Percentiles rank a stretch among this genome's conserved stretches.
These are phyloP conservation scores for Cyclospora cayetanensis DNA, from an alignment of 169 alveolate species.

Conservation along the genomic window DNA sequence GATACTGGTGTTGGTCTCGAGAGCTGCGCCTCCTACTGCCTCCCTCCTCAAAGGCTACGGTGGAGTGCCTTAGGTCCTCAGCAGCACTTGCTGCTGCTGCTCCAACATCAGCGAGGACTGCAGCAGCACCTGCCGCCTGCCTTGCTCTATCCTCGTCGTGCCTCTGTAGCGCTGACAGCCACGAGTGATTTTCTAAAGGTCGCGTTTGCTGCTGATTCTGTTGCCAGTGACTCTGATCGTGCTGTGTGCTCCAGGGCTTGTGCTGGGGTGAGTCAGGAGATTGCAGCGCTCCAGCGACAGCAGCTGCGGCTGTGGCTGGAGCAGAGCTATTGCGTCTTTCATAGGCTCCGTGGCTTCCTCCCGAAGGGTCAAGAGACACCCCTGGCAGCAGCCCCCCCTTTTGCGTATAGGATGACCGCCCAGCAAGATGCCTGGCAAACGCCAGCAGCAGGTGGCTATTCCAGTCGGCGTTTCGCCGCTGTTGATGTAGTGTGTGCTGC, in stretches of 20 bases:
- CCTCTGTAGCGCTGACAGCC: constrained; percentile 40
- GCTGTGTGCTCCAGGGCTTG: not conserved
- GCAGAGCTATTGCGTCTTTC: not conserved
- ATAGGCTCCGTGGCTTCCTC: not conserved
- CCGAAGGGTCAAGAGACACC: not conserved
- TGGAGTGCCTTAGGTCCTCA: no score
- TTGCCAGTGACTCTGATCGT: not conserved
- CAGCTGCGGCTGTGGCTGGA: constrained; percentile 42
- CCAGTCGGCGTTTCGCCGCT: not conserved
- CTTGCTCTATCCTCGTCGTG: not conserved
- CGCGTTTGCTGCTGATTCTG: constrained; percentile 13
- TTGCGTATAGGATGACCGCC: not conserved
- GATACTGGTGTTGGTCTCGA: no score
- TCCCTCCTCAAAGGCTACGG: no score
- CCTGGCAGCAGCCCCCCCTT: not conserved
- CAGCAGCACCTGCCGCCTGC: not conserved
- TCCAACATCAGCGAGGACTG: not conserved
- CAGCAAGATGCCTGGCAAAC: not conserved
- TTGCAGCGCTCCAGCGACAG: not conserved
- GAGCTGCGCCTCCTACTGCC: no score
- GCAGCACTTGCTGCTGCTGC: constrained; percentile 16
- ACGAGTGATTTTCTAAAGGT: not conserved
- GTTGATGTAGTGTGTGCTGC: constrained; percentile 16
- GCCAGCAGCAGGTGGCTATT: constrained; percentile 16
- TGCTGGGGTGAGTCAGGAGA: not conserved